Evolutionary conservation across 2,329 filamentous ascomycete species (phyloP), one percentile per base, ranked within the genome.

Genomic region (Metarhizium album): DNA sequence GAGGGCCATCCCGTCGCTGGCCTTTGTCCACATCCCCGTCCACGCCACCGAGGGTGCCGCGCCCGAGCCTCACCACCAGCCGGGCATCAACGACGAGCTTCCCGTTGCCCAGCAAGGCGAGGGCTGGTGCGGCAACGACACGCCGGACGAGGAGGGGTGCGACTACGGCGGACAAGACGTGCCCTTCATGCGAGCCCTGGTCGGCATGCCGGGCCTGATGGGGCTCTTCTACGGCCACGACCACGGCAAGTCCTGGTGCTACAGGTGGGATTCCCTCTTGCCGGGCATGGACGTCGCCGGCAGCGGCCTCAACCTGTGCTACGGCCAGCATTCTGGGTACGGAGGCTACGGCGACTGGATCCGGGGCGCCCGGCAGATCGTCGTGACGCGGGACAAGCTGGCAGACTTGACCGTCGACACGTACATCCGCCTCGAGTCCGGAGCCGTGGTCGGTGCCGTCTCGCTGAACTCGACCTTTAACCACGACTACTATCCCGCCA

Each of bases 301-400:
- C 1, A 73, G 70, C 50, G 72, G 72, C 2, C 58, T 71, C 20
- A 67, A 72, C 45, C 54, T 78, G 8, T 77, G 74, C 55, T 86
- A 82, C 58, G 80, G 81, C 5, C 79, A 84, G 55, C 82, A 83
- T 55, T 75, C 79, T 0, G 84, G 84, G 0, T 87, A 87, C 50
- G 84, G 83, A 0, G 84, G 84, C 0, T 87, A 87, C 56, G 80
- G 82, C 0, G 69, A 72, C 42, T 85, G 78, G 78, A 74, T 75
- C 9, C 74, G 83, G 0, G 84, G 83, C 1, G 73, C 74, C 3
- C 70, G 81, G 1, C 76, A 83, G 56, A 66, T 84, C 14, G 55
- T 70, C 2, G 57, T 84, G 1, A 64, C 70, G 2, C 67, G 75
- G 42, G 60, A 67, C 2, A 63, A 63, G 31, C 58, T 78, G 16